These are phyloP conservation scores for Didymella lethalis DNA, from an alignment of 2,329 filamentous ascomycete genomes.

Conservation along the genomic window DNA sequence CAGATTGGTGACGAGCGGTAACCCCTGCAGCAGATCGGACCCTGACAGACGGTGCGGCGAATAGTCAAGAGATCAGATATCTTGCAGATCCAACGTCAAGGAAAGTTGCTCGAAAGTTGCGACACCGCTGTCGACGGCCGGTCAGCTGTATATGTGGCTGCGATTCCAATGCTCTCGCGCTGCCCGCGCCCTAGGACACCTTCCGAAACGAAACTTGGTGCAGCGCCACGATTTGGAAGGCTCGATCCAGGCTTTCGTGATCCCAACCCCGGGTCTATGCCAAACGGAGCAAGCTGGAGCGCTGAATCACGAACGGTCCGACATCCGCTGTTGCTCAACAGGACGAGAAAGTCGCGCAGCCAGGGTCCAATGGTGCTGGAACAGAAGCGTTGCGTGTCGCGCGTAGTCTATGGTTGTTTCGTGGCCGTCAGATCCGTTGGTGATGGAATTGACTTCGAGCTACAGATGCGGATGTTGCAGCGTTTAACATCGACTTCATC, in stretches of 20 bases:
- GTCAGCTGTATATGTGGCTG: conserved; percentile 16
- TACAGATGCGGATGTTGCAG: neutral
- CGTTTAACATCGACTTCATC: neutral
- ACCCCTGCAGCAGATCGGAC: conserved; percentile 24
- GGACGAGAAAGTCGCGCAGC: conserved; percentile 19
- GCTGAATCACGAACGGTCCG: conserved; percentile 17
- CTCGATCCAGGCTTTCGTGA: conserved; percentile 26
- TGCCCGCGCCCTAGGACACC: conserved; percentile 20
- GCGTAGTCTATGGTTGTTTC: conserved; percentile 7
- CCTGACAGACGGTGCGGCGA: conserved; percentile 14
- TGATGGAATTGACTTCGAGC: neutral
- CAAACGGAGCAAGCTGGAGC: conserved; percentile 12
- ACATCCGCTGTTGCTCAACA: conserved; percentile 11
- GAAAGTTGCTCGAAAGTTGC: neutral
- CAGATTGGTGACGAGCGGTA: conserved; percentile 2
- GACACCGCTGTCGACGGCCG: conserved; percentile 5
- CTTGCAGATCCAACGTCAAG: neutral
- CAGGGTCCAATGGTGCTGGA: conserved; percentile 7
- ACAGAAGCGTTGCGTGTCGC: conserved; percentile 6
- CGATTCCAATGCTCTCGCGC: neutral
- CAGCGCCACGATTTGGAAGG: conserved; percentile 17
- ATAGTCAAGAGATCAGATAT: conserved; percentile 8
- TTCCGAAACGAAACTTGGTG: conserved; percentile 27
- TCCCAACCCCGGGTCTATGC: conserved; percentile 8
- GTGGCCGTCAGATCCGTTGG: conserved; percentile 5